Conservation (phyloP, 208 protist species). For the Trypanosomatidae sp. region DNA sequence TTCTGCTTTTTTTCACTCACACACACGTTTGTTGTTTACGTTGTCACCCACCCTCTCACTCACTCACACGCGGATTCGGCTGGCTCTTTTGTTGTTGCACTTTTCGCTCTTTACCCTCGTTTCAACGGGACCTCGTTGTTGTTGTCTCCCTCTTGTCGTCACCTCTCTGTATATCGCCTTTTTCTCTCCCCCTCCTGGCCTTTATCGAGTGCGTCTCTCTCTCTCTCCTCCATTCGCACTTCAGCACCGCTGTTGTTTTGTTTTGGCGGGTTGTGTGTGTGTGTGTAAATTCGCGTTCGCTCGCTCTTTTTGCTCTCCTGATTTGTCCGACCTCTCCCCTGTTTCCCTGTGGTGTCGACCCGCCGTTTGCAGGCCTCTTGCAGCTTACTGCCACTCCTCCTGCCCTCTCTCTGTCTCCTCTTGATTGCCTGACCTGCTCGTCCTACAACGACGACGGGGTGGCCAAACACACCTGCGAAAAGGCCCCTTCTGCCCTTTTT, state of each 20-base stretch:
- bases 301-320: neutral
- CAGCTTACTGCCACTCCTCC: neutral
- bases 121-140: neutral
- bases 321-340: neutral
- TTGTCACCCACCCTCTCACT: neutral
- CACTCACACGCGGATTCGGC: too few relatives aligned
- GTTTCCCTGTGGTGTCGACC: neutral
- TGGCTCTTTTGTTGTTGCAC: too few relatives aligned
- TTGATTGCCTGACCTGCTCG: neutral
- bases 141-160: neutral
- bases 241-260: neutral
- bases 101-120: too few relatives aligned
- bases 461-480: neutral
- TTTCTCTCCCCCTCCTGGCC: too few relatives aligned
- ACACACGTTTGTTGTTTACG: neutral
- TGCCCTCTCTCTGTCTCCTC: neutral
- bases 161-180: too few relatives aligned
- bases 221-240: neutral
- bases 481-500: neutral
- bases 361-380: neutral
- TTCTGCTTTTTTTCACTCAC: neutral
- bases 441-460: neutral
- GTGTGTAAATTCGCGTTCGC: neutral
- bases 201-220: neutral
- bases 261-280: neutral